phyloP scores from a whole-genome alignment of 2,329 filamentous ascomycete species.

The Ilyonectria mors-panacis region DNA sequence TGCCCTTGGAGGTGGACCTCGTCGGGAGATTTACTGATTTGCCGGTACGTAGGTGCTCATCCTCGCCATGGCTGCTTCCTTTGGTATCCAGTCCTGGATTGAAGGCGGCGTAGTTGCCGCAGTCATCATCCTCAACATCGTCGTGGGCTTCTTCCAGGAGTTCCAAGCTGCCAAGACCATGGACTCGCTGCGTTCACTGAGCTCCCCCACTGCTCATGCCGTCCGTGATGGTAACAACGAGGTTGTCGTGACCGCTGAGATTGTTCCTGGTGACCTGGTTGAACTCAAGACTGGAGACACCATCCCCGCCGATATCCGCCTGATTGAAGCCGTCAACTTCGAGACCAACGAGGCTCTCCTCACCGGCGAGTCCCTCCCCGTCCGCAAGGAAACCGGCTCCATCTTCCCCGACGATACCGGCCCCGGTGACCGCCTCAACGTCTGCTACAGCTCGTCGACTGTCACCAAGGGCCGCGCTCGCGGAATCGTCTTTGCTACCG shows the following conservation, averaged over 20 bases:
- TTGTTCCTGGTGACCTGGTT: constrained; percentile 72
- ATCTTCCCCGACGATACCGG: constrained; percentile 60
- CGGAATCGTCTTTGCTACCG: constrained; percentile 74
- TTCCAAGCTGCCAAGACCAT: constrained; percentile 65
- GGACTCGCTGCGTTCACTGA: constrained; percentile 62
- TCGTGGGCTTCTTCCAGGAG: constrained; percentile 65
- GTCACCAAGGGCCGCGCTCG: constrained; percentile 73
- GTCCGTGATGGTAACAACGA: constrained; percentile 59
- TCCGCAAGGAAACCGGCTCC: constrained; percentile 65
- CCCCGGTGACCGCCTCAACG: constrained; percentile 73
- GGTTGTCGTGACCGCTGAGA: constrained; percentile 56
- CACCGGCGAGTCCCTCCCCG: constrained; percentile 75
- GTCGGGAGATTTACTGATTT: constrained; percentile 41
- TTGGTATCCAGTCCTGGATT: constrained; percentile 72
- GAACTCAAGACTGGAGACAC: constrained; percentile 70
- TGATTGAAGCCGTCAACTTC: constrained; percentile 74
- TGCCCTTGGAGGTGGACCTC: background rate
- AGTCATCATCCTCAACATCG: constrained; percentile 71
- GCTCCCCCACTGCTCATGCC: constrained; percentile 60
- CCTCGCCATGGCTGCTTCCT: constrained; percentile 70
- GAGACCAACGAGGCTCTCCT: constrained; percentile 78
- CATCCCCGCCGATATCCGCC: constrained; percentile 72
- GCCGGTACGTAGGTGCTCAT: constrained; percentile 62
- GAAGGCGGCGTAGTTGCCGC: constrained; percentile 72
- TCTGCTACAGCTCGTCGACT: constrained; percentile 74